Evolutionary conservation across 2,329 filamentous ascomycete species (phyloP).

Genomic region (Botrytis sinoallii): DNA sequence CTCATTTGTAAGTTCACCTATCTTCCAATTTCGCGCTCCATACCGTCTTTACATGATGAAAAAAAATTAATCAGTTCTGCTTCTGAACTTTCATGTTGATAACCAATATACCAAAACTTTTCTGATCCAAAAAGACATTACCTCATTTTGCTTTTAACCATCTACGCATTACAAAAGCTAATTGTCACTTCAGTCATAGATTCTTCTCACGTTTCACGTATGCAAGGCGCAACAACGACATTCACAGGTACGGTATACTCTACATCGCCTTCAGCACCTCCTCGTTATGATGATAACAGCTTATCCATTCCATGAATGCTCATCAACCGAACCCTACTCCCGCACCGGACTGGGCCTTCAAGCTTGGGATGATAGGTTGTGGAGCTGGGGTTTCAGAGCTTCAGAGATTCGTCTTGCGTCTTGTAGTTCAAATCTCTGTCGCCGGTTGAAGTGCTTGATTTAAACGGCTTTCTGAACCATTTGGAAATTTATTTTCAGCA

Average conservation of each 20-base stretch:
- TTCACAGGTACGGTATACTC: slow-evolving; percentile 27
- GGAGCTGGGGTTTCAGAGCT: slow-evolving; percentile 67
- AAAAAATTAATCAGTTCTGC: slow-evolving; percentile 68
- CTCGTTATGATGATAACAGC: slow-evolving; percentile 57
- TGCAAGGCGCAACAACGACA: neutral
- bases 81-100: slow-evolving; percentile 67
- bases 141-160: slow-evolving; percentile 8
- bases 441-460: slow-evolving; percentile 63
- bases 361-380: slow-evolving; percentile 67
- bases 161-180: slow-evolving; percentile 7
- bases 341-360: slow-evolving; percentile 57
- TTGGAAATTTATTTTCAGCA: slow-evolving; percentile 1
- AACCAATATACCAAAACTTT: slow-evolving; percentile 60
- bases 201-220: neutral
- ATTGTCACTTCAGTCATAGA: slow-evolving; percentile 7
- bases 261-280: slow-evolving; percentile 15
- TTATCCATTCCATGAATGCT: slow-evolving; percentile 75
- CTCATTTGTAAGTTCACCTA: slow-evolving; percentile 6
- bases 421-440: slow-evolving; percentile 48
- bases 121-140: slow-evolving; percentile 46
- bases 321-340: slow-evolving; percentile 68
- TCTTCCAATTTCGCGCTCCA: neutral
- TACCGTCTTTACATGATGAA: slow-evolving; percentile 57
- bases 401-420: slow-evolving; percentile 53
- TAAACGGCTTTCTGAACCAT: slow-evolving; percentile 44